Percentiles rank a stretch among this genome's conserved stretches.
phyloP scores from a whole-genome alignment of 1,284 basidiomycete species.

The Boletus sp. region DNA sequence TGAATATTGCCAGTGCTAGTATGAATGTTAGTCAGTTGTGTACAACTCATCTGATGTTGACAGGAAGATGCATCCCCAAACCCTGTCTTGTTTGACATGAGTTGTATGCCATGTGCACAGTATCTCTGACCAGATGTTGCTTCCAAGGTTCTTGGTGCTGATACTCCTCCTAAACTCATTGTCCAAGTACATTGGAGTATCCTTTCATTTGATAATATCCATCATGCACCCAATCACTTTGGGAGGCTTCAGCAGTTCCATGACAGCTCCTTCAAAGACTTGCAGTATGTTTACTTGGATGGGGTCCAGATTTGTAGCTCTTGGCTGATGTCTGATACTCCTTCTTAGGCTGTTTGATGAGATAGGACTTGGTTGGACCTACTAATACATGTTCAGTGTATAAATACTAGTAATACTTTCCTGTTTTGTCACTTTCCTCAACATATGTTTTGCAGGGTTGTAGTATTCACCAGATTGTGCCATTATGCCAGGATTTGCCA shows the following conservation, averaged over 20 bases:
- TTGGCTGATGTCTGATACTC: constrained; percentile 51
- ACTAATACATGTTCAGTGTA: not conserved
- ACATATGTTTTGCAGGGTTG: no score
- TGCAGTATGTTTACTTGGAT: constrained; percentile 52
- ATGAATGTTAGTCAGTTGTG: constrained; percentile 46
- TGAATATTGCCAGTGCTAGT: constrained; percentile 58
- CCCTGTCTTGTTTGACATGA: constrained; percentile 50
- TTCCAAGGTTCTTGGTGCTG: constrained; percentile 59
- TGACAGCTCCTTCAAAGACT: constrained; percentile 37
- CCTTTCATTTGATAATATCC: constrained; percentile 51
- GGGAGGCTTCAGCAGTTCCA: constrained; percentile 54
- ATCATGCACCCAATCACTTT: constrained; percentile 55
- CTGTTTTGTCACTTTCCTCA: no score
- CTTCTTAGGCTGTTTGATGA: constrained; percentile 25
- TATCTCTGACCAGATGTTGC: constrained; percentile 60
- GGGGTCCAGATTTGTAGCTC: constrained; percentile 46
- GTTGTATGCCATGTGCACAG: constrained; percentile 48
- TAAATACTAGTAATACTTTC: no score
- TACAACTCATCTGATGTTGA: not conserved
- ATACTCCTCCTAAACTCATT: constrained; percentile 58
- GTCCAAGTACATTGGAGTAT: constrained; percentile 52
- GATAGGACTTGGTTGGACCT: no score
- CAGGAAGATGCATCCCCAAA: constrained; percentile 55
- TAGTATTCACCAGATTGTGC: no score
- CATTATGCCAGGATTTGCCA: no score